phyloP scores from a whole-genome alignment of 2,329 filamentous ascomycete genomes.

The Ophiostoma pallidulum region DNA sequence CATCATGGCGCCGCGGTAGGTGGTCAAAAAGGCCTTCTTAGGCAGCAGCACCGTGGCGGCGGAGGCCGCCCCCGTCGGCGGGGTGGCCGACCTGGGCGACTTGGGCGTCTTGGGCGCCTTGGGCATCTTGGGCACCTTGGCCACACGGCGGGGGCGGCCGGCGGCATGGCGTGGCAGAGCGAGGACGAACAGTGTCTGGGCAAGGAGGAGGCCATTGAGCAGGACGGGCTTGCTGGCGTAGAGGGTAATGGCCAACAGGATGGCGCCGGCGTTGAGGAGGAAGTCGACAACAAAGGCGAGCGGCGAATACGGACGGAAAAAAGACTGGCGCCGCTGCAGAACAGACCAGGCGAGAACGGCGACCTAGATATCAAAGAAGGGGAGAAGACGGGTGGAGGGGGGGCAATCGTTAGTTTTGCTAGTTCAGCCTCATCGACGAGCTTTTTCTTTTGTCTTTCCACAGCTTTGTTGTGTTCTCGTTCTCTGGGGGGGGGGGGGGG shows the following conservation, averaged over 20 bases:
- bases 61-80: no score
- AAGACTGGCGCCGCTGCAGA: conserved; percentile 71
- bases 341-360: conserved; percentile 81
- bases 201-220: conserved; percentile 63
- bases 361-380: conserved; percentile 41
- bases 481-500: no score
- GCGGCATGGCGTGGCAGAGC: conserved; percentile 36
- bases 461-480: no score
- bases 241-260: conserved; percentile 76
- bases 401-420: not conserved
- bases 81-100: no score
- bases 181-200: conserved; percentile 58
- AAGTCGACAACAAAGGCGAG: conserved; percentile 70
- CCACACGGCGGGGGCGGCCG: conserved; percentile 16
- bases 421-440: no score
- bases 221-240: conserved; percentile 69
- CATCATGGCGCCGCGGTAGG: conserved; percentile 87
- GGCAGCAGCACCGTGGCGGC: conserved; percentile 53
- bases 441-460: no score
- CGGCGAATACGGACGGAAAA: conserved; percentile 68
- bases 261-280: conserved; percentile 71
- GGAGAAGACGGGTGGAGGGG: not conserved
- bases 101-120: not conserved
- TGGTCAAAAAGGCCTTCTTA: conserved; percentile 84
- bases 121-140: conserved; percentile 37